phyloP scores from a whole-genome alignment of 371 early-diverging fungal species.

The Mortierella sp. region DNA sequence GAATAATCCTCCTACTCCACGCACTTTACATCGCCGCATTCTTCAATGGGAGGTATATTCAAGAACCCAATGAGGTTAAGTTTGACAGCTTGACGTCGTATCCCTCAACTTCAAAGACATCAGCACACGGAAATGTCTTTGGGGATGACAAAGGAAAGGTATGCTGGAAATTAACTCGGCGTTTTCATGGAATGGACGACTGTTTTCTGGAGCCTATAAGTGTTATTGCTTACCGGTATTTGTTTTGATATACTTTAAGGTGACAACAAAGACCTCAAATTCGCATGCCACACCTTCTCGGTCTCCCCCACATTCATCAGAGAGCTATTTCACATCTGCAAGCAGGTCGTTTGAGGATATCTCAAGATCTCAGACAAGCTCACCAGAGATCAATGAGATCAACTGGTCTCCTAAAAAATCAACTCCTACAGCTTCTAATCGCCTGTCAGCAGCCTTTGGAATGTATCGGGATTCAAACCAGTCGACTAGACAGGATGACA shows the following conservation, averaged over 20 bases:
- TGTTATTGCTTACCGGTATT: neutral
- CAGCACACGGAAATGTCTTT: neutral
- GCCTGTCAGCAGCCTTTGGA: slow-evolving; percentile 32
- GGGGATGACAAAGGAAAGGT: slow-evolving; percentile 6
- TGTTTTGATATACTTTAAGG: neutral
- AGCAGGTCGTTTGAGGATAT: neutral
- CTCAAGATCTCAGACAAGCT: slow-evolving; percentile 16
- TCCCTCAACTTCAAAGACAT: neutral
- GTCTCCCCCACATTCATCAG: slow-evolving; percentile 8
- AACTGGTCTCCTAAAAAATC: slow-evolving; percentile 47
- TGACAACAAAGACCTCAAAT: neutral
- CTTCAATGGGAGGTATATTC: slow-evolving; percentile 8
- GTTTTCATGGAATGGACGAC: neutral
- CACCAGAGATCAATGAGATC: slow-evolving; percentile 34
- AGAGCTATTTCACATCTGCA: neutral
- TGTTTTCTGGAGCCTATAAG: neutral
- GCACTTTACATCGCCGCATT: slow-evolving; percentile 9
- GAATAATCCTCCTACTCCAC: slow-evolving; percentile 9
- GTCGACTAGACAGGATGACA: slow-evolving; percentile 4
- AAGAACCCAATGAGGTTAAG: slow-evolving; percentile 28
- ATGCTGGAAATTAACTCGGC: neutral
- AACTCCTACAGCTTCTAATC: neutral
- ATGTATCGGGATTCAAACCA: slow-evolving; percentile 39
- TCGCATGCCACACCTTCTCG: slow-evolving; percentile 1
- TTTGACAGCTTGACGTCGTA: neutral